These are phyloP conservation scores for Ceratocystis diversiconidia DNA, from an alignment of 2,329 filamentous ascomycete genomes.

Conservation along the genomic window DNA sequence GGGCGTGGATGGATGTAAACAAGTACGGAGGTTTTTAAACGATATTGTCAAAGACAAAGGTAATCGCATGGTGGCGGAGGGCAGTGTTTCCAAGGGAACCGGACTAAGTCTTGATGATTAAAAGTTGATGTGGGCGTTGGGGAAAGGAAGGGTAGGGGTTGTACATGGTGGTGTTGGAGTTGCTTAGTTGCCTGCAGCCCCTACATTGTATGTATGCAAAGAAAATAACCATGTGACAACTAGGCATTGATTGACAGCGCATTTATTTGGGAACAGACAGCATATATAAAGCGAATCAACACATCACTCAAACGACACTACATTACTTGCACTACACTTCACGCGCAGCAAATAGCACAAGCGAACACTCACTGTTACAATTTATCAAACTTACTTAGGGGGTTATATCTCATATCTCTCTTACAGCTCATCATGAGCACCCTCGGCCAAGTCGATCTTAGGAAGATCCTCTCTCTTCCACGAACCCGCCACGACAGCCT, in stretches of 20 bases:
- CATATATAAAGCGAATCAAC: not conserved
- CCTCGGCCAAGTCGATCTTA: slow-evolving; percentile 36
- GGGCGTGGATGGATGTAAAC: slow-evolving; percentile 80
- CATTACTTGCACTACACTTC: not conserved
- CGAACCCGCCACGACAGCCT: slow-evolving; percentile 81
- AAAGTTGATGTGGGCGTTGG: not conserved
- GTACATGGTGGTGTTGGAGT: too few relatives aligned
- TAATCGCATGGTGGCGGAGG: slow-evolving; percentile 38
- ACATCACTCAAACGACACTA: not conserved
- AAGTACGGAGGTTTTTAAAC: slow-evolving; percentile 70
- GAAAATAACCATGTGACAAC: not conserved
- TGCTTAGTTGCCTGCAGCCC: too few relatives aligned
- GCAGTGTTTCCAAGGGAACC: slow-evolving; percentile 1
- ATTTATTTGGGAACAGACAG: not conserved
- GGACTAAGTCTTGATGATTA: not conserved
- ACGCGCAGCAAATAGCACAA: not conserved
- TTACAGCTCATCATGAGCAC: slow-evolving; percentile 25
- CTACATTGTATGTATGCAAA: not conserved
- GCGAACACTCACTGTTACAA: not conserved
- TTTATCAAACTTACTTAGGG: not conserved
- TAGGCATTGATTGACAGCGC: not conserved
- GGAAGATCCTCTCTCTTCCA: slow-evolving; percentile 65
- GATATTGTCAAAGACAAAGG: slow-evolving; percentile 61
- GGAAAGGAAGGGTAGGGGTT: too few relatives aligned
- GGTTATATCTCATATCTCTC: too few relatives aligned